Evolutionary conservation across 306 rosid genomes (phyloP).

Genomic region (Geum urbanum): DNA sequence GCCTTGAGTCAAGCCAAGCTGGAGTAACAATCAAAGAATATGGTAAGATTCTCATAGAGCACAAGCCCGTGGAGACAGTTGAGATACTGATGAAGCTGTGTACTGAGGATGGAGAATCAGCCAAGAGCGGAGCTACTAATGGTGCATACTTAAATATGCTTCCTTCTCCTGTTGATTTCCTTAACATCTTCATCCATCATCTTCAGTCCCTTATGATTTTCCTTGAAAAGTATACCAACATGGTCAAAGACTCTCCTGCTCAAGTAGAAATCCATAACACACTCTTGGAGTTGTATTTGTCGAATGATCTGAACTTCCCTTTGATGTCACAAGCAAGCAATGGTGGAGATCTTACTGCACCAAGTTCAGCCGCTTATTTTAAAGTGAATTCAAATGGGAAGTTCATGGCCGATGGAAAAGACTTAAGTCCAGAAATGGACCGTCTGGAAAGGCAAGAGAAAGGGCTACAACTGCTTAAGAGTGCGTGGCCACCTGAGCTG

Average conservation of each 20-base stretch:
- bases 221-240: slow-evolving; percentile 80
- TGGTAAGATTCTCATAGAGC: slow-evolving; percentile 93
- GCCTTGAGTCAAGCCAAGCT: slow-evolving; percentile 90
- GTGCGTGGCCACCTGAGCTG: slow-evolving; percentile 76
- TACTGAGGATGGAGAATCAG: slow-evolving; percentile 68
- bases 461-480: slow-evolving; percentile 64
- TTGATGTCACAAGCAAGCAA: slow-evolving; percentile 54
- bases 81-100: slow-evolving; percentile 85
- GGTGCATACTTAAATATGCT: slow-evolving; percentile 64
- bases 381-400: slow-evolving; percentile 54
- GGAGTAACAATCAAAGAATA: slow-evolving; percentile 92
- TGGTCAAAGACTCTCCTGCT: slow-evolving; percentile 92
- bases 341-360: slow-evolving; percentile 32
- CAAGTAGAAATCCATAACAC: slow-evolving; percentile 96
- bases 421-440: slow-evolving; percentile 41
- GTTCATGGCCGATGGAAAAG: slow-evolving; percentile 35
- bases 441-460: slow-evolving; percentile 56
- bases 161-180: slow-evolving; percentile 99
- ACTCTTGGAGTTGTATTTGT: slow-evolving; percentile 84
- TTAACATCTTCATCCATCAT: slow-evolving; percentile 85
- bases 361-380: slow-evolving; percentile 26
- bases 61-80: slow-evolving; percentile 87
- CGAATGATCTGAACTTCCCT: slow-evolving; percentile 78
- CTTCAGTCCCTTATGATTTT: slow-evolving; percentile 88
- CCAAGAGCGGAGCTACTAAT: slow-evolving; percentile 45